A percentile compares a stretch with the other conserved stretches of the same genome.
Conservation (phyloP, 306 rosid genomes). For the Carpinus viminea region DNA sequence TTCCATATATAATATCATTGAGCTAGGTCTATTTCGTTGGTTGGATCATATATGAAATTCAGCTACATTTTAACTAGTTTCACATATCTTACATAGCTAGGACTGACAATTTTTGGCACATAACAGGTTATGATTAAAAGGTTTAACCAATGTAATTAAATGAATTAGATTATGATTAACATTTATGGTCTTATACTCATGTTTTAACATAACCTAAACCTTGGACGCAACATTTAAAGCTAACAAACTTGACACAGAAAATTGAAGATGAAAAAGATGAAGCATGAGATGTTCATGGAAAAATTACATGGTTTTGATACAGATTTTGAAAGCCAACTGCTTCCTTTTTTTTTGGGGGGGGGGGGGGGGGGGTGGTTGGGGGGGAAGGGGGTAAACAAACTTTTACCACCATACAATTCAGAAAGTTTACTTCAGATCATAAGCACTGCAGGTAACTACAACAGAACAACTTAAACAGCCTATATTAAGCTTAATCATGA, state of each 20-base stretch:
- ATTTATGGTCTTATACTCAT: too few relatives aligned
- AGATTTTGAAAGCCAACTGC: conserved; percentile 4
- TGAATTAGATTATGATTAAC: too few relatives aligned
- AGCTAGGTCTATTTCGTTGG: not conserved
- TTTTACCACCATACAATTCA: not conserved
- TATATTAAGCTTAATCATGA: conserved; percentile 1
- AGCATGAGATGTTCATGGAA: not conserved
- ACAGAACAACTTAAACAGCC: not conserved
- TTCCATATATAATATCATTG: not conserved
- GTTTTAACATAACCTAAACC: too few relatives aligned
- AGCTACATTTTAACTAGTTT: not conserved
- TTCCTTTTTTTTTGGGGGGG: conserved; percentile 21
- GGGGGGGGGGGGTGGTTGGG: too few relatives aligned
- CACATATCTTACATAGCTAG: not conserved
- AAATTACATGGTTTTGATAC: conserved; percentile 20
- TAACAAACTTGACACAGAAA: too few relatives aligned
- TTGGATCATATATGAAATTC: not conserved
- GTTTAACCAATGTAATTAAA: too few relatives aligned
- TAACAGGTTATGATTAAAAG: too few relatives aligned
- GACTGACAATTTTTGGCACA: not conserved
- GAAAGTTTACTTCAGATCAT: not conserved
- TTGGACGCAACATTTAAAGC: too few relatives aligned
- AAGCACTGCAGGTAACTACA: not conserved
- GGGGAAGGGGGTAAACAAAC: too few relatives aligned
- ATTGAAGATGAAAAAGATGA: too few relatives aligned